A percentile compares a stretch with the other conserved stretches of the same genome.
Conservation (phyloP, 768 basidiomycete genomes). For the Xerocomellus chrysenteron region DNA sequence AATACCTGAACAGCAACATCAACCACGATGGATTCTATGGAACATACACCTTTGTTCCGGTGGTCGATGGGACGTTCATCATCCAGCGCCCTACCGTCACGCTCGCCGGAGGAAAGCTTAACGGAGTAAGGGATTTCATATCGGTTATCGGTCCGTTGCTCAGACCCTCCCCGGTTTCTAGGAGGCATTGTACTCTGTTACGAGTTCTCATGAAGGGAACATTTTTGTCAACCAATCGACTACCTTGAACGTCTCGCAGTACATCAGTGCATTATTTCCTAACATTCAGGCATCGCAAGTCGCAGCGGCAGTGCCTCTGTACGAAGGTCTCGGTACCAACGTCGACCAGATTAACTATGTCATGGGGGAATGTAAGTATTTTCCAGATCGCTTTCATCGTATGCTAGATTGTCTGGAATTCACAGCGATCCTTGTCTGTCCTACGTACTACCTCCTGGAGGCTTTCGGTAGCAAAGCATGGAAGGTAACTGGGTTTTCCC, state of each 20-base stretch:
- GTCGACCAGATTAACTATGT: background rate
- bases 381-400: background rate
- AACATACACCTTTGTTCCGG: slow-evolving; percentile 7
- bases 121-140: slow-evolving; percentile 1
- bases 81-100: slow-evolving; percentile 1
- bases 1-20: background rate
- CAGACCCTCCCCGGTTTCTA: background rate
- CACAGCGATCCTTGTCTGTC: slow-evolving; percentile 8
- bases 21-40: background rate
- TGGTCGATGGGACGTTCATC: slow-evolving; percentile 6
- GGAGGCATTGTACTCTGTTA: slow-evolving; percentile 6
- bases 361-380: slow-evolving; percentile 2
- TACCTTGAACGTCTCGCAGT: background rate
- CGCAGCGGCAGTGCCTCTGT: background rate
- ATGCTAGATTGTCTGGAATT: background rate
- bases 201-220: slow-evolving; percentile 3
- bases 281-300: background rate
- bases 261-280: slow-evolving; percentile 1
- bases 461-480: slow-evolving; percentile 1
- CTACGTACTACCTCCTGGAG: slow-evolving; percentile 1
- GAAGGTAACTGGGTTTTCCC: background rate
- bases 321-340: background rate
- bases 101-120: background rate
- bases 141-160: background rate
- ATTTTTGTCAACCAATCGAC: background rate